A percentile compares a stretch with the other conserved stretches of the same genome.
Evolutionary conservation across 2,329 filamentous ascomycete genomes (phyloP).

Genomic region (Neophaeococcomyces mojaviensis): DNA sequence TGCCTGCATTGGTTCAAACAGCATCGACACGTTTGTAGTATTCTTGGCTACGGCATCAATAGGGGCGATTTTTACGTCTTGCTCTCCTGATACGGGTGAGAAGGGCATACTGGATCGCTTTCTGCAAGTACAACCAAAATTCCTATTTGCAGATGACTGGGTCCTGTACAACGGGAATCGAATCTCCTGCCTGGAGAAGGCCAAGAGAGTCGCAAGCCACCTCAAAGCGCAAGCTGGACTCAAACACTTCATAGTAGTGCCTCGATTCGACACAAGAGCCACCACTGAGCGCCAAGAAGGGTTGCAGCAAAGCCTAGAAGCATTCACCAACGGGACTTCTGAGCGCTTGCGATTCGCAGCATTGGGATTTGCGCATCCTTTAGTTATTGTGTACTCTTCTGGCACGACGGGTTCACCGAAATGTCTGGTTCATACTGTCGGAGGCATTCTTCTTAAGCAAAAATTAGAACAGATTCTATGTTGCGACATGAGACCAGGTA

Average conservation of each 20-base stretch:
- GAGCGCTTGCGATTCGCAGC: slow-evolving; percentile 31
- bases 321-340: not conserved
- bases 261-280: no score
- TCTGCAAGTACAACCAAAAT: slow-evolving; percentile 65
- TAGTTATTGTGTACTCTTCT: slow-evolving; percentile 68
- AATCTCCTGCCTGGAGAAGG: slow-evolving; percentile 27
- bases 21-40: slow-evolving; percentile 62
- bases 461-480: slow-evolving; percentile 55
- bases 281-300: slow-evolving; percentile 22
- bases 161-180: slow-evolving; percentile 71
- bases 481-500: slow-evolving; percentile 34
- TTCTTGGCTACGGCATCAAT: slow-evolving; percentile 62
- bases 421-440: slow-evolving; percentile 67
- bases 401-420: slow-evolving; percentile 79
- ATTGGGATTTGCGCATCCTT: slow-evolving; percentile 60
- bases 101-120: slow-evolving; percentile 67
- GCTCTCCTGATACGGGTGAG: slow-evolving; percentile 74
- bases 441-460: slow-evolving; percentile 30
- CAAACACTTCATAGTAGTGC: slow-evolving; percentile 54
- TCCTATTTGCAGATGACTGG: slow-evolving; percentile 74
- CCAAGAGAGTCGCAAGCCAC: not conserved
- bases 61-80: slow-evolving; percentile 67
- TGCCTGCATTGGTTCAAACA: slow-evolving; percentile 66
- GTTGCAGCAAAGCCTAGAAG: not conserved
- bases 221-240: slow-evolving; percentile 42